Evolutionary conservation across 345 rosid genomes (phyloP), one percentile per base, ranked within the genome.

Genomic region (Syzygium aqueum): DNA sequence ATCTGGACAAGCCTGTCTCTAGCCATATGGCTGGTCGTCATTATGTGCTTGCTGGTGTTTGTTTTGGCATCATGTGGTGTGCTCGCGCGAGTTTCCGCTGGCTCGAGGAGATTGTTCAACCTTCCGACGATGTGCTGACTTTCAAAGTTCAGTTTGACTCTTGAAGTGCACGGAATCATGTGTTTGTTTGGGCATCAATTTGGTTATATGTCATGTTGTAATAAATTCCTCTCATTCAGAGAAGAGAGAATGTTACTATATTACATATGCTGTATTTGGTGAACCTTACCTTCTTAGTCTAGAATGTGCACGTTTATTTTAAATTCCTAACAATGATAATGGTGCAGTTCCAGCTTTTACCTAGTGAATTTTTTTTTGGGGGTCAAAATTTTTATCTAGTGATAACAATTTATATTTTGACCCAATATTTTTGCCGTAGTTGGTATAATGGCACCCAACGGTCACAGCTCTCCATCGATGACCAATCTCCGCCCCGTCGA

Each of bases 61-160:
- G 13, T 3, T 59, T 59, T 59, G 16, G 67, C 16, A 59, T 27
- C 1, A 3, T 27, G 2, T 0, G 15, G 67, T 27, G n/a, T 59
- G 30, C 30, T 59, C 16, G 0, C 2, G 6, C 7, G 30, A 59
- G 67, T 27, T 59, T 59, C 25, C 67, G 0, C 15, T 6, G 15
- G n/a, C 3, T 1, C 5, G 30, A 59, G 12, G 30, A 59, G 67
- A 59, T 25, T 27, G 16, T 27, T 59, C 16, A 59, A 15, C 2
- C 1, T 0, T 27, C 6, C 11, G 3, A 27, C 0, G 15, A 59
- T 27, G 14, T 27, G 67, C 8, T 30, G 2, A 5, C 3, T 5
- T 1, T 12, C 1, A 3, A 59, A 27, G 67, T 11, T 59, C 0
- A 59, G 3, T 27, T 27, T 11, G 67, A 59, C 5, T 12, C 0